These are phyloP conservation scores for Tetradesmus obliquus DNA, from an alignment of 139 green algal genomes.

Conservation along the genomic window DNA sequence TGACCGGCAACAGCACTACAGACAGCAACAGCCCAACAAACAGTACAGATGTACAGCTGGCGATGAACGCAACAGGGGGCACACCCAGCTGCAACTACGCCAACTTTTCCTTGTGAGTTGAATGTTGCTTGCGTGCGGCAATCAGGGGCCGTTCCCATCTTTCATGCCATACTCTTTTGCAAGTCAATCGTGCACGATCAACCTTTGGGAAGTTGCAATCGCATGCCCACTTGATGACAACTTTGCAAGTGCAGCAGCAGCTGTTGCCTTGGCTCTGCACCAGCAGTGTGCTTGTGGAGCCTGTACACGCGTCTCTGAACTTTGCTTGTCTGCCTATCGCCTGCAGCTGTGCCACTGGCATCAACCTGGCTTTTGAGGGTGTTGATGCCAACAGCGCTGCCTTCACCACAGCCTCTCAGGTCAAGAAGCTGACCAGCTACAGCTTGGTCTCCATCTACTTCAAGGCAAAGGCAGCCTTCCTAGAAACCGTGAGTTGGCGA, in stretches of 20 bases:
- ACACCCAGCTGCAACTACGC: slow-evolving; percentile 10
- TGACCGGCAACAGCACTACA: not conserved
- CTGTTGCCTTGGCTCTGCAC: not conserved
- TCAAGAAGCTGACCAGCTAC: slow-evolving; percentile 48
- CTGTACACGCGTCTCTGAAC: not conserved
- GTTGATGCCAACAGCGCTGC: slow-evolving; percentile 25
- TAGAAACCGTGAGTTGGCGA: not conserved
- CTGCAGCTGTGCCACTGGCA: slow-evolving; percentile 34
- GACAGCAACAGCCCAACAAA: not conserved
- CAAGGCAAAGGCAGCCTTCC: slow-evolving; percentile 23
- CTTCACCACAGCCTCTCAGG: slow-evolving; percentile 24
- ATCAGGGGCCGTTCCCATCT: not conserved
- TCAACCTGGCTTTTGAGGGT: slow-evolving; percentile 45
- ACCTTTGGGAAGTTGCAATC: too few species aligned
- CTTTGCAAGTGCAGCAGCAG: not conserved
- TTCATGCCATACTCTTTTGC: not conserved
- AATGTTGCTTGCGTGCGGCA: not conserved
- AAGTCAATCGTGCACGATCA: too few species aligned
- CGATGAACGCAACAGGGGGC: not conserved
- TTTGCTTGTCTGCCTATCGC: not conserved
- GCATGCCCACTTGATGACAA: too few species aligned
- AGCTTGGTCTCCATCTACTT: slow-evolving; percentile 47
- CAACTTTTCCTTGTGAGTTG: slow-evolving; percentile 38
- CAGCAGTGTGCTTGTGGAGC: not conserved
- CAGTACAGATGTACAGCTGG: not conserved